Percentiles rank a stretch among this genome's conserved stretches.
Conservation (phyloP, 2,329 filamentous ascomycete species). For the Pyricularia pennisetigena region DNA sequence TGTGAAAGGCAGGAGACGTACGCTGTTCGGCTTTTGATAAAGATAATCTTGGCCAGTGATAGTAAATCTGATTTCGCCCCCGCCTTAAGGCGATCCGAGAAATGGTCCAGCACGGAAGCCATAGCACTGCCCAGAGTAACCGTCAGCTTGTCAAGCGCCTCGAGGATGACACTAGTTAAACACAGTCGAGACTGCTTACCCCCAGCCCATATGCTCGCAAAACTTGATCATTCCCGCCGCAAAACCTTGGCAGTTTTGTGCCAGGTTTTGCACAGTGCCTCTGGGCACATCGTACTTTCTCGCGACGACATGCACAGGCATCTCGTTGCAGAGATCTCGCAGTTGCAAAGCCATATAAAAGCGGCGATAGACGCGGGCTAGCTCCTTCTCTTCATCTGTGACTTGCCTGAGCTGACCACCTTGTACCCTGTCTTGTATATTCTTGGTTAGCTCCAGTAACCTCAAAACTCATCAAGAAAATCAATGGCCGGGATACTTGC, state of each 20-base stretch:
- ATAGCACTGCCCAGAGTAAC: slow-evolving; percentile 44
- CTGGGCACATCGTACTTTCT: slow-evolving; percentile 61
- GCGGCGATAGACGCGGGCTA: slow-evolving; percentile 55
- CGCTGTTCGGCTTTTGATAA: slow-evolving; percentile 69
- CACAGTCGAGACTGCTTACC: slow-evolving; percentile 24
- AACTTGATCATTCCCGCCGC: slow-evolving; percentile 73
- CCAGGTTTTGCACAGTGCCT: slow-evolving; percentile 60
- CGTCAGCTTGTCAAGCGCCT: slow-evolving; percentile 4
- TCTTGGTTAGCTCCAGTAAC: slow-evolving; percentile 4
- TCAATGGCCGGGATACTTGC: slow-evolving; percentile 27
- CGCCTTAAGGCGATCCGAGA: slow-evolving; percentile 62
- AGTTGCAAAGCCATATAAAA: slow-evolving; percentile 70
- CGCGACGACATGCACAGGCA: slow-evolving; percentile 60
- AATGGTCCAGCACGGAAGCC: slow-evolving; percentile 63
- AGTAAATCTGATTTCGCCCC: slow-evolving; percentile 63
- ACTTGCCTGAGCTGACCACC: slow-evolving; percentile 55
- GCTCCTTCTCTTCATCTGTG: slow-evolving; percentile 49
- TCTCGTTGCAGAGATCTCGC: slow-evolving; percentile 69
- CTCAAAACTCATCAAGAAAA: slow-evolving; percentile 4
- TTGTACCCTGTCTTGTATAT: slow-evolving; percentile 43
- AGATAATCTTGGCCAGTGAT: slow-evolving; percentile 61
- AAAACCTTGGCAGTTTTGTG: slow-evolving; percentile 69
- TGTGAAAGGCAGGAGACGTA: slow-evolving; percentile 19
- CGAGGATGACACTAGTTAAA: neutral
- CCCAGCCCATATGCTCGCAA: slow-evolving; percentile 68